These are phyloP conservation scores for Ganoderma sinense DNA, from an alignment of 1,284 basidiomycete species.

Conservation along the genomic window DNA sequence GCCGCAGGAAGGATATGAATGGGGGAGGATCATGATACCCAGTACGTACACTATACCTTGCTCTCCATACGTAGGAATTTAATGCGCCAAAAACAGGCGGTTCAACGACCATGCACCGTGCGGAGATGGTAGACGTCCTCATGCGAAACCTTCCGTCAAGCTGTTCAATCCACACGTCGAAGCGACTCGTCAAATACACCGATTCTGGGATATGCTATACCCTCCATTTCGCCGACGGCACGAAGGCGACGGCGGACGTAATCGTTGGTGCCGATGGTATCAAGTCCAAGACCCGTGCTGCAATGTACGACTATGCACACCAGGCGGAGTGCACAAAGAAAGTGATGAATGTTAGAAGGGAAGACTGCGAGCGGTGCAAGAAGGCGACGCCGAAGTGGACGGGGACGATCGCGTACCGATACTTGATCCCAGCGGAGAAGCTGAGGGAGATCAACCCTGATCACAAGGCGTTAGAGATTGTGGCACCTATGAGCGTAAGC, in stretches of 20 bases:
- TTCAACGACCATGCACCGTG: conserved; percentile 42
- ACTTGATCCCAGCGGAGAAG: conserved; percentile 22
- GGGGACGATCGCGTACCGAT: conserved; percentile 27
- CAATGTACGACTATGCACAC: conserved; percentile 26
- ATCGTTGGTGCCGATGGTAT: conserved; percentile 34
- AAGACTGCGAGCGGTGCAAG: conserved; percentile 23
- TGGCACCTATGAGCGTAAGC: conserved; percentile 23
- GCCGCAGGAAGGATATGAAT: conserved; percentile 26
- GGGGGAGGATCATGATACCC: conserved; percentile 22
- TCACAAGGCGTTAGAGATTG: conserved; percentile 20
- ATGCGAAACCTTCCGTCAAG: conserved; percentile 38
- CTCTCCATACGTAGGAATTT: background rate
- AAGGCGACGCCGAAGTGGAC: conserved; percentile 27
- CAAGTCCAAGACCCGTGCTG: conserved; percentile 20
- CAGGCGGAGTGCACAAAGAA: conserved; percentile 15
- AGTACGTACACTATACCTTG: conserved; percentile 14
- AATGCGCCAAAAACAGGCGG: conserved; percentile 36
- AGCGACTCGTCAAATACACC: conserved; percentile 40
- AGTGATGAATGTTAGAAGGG: background rate
- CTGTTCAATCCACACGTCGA: conserved; percentile 44
- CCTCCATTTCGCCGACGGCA: conserved; percentile 31
- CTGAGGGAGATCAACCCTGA: conserved; percentile 25
- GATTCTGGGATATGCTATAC: conserved; percentile 13
- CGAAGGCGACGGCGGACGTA: conserved; percentile 29
- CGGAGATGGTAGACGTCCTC: conserved; percentile 44